Base-by-base conservation (phyloP, 2,329 filamentous ascomycete species). In the Podosphaera fusca region DNA sequence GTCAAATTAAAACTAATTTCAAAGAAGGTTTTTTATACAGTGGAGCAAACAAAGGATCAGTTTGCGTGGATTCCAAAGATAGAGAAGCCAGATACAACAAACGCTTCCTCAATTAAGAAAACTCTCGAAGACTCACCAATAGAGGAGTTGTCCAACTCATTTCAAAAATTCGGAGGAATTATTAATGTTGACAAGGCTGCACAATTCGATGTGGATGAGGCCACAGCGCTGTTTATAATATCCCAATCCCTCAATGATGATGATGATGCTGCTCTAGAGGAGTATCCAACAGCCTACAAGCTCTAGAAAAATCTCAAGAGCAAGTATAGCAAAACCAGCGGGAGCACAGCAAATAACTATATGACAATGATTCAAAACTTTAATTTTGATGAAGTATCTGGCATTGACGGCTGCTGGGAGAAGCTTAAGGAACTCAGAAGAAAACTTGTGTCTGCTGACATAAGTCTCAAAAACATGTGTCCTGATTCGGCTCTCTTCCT, bases 291-390 rank as follows among this genome's bases (percentile, higher is more conserved):
- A 36, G 51, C 33, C 3, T n/a, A 36, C 51, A 40, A 54, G 51
- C 31, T 54, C 31, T 54, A 34, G 51, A 40, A 14, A 38, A 14
- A 40, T 38, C 34, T 54, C 9, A 54, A 54, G 1, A 38, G 6
- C 4, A 54, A 54, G 21, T 54, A 54, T 38, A 36, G 12, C 34
- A 54, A 40, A 10, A 54, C 35, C 2, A 54, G 33, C 29, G 51
- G 21, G 14, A 33, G 7, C 8, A 40, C 51, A n/a, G 34, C 51
- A 12, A 33, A 29, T n/a, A 54, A 4, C 1, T 54, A 54, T 38
- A 36, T 54, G 33, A 54, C 51, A 12, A 38, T 36, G 35, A 54
- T 54, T 54, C 51, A 54, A 54, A 54, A 29, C 33, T 54, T 54
- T 54, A 38, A 38, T 38, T 38, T 38, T 38, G 35, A 38, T 38